These are phyloP conservation scores for Pythium brachiatum DNA, from an alignment of 352 stramenopile species.

Conservation along the genomic window DNA sequence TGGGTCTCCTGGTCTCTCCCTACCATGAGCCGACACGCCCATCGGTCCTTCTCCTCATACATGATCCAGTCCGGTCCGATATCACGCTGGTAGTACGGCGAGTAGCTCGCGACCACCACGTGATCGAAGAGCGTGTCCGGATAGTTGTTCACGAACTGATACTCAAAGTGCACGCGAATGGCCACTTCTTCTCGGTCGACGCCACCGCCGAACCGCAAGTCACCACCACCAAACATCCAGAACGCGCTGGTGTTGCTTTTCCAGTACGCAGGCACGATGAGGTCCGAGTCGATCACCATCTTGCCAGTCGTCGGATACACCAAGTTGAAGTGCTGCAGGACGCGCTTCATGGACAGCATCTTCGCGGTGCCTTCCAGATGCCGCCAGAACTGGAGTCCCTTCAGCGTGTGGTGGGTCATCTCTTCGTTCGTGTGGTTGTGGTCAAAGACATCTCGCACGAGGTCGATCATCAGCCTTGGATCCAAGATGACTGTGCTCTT, in stretches of 20 bases:
- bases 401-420: background rate
- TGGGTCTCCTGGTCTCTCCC: background rate
- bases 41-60: background rate
- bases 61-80: constrained; percentile 8
- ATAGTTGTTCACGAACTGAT: background rate
- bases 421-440: background rate
- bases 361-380: background rate
- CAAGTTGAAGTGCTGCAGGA: constrained; percentile 13
- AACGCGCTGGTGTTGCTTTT: too few relatives aligned
- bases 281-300: background rate
- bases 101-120: constrained; percentile 3
- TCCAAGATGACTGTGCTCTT: background rate
- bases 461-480: constrained; percentile 6
- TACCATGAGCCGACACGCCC: constrained; percentile 2
- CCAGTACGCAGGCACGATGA: too few relatives aligned
- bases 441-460: background rate
- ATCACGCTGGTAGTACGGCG: background rate
- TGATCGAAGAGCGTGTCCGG: constrained; percentile 8
- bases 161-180: background rate
- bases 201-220: too few relatives aligned
- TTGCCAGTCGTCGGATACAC: constrained; percentile 2
- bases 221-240: too few relatives aligned
- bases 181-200: background rate
- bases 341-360: constrained; percentile 16
- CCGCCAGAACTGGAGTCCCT: background rate